Conservation (phyloP, 2,329 filamentous ascomycete species). For the Cordyceps farinosa region DNA sequence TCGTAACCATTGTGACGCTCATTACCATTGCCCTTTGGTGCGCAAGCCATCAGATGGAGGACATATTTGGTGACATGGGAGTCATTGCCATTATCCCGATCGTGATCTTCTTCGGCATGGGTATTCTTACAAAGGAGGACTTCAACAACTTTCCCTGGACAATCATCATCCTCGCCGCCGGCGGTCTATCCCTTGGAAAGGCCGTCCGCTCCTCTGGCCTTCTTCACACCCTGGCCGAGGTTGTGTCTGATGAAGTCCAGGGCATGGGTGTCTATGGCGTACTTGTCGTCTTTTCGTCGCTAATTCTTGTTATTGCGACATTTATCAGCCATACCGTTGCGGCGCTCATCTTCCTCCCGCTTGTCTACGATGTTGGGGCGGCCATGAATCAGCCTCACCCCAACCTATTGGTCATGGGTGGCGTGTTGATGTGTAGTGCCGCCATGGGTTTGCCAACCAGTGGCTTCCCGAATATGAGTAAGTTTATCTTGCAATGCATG, state of each 20-base stretch:
- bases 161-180: conserved; percentile 96
- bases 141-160: conserved; percentile 99
- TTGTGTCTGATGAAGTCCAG: conserved; percentile 71
- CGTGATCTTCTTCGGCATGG: conserved; percentile 92
- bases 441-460: conserved; percentile 92
- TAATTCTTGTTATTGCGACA: conserved; percentile 91
- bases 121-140: conserved; percentile 95
- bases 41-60: conserved; percentile 81
- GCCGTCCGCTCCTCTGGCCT: conserved; percentile 91
- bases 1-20: conserved; percentile 80
- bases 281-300: conserved; percentile 74
- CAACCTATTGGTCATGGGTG: conserved; percentile 91
- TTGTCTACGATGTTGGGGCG: conserved; percentile 81
- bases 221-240: conserved; percentile 77
- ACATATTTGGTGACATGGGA: conserved; percentile 93
- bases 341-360: conserved; percentile 86
- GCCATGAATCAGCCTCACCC: conserved; percentile 87
- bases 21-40: conserved; percentile 90
- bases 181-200: conserved; percentile 87
- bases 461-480: conserved; percentile 99
- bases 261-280: conserved; percentile 82
- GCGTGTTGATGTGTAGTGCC: conserved; percentile 94
- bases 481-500: conserved; percentile 40
- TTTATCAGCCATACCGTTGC: conserved; percentile 98
- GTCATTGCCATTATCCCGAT: conserved; percentile 96